Percentiles rank a stretch among this genome's conserved stretches.
Conservation (phyloP, 805 yeast genomes). For the Kluyveromyces wickerhamii region DNA sequence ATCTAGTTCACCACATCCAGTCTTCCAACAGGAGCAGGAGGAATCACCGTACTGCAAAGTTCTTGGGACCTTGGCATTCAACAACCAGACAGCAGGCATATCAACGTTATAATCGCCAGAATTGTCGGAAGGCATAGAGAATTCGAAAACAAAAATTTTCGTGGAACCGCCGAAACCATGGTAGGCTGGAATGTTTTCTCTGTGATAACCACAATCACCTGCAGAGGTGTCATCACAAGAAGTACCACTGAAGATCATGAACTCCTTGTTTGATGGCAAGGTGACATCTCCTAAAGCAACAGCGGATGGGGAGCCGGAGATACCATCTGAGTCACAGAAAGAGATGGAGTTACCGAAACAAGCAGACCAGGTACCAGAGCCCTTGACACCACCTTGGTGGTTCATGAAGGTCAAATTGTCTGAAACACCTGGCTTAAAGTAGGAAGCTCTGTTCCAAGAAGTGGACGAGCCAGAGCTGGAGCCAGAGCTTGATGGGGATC, state of each 20-base stretch:
- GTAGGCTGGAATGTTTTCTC: constrained; percentile 82
- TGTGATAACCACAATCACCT: constrained; percentile 75
- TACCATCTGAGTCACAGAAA: constrained; percentile 71
- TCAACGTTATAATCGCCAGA: constrained; percentile 57
- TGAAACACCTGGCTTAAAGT: constrained; percentile 66
- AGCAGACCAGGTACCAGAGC: constrained; percentile 82
- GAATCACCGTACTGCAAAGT: constrained; percentile 85
- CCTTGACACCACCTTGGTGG: constrained; percentile 74
- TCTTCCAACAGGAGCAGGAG: constrained; percentile 88
- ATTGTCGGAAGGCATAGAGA: constrained; percentile 78
- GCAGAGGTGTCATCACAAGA: constrained; percentile 41
- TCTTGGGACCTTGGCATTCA: constrained; percentile 94
- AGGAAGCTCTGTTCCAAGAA: constrained; percentile 69
- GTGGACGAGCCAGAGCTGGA: constrained; percentile 36
- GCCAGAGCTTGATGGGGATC: constrained; percentile 31
- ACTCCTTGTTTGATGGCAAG: constrained; percentile 68
- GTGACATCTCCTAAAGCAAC: constrained; percentile 61
- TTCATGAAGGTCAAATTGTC: constrained; percentile 76
- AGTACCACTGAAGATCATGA: constrained; percentile 69
- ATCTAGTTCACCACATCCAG: constrained; percentile 98
- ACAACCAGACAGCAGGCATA: constrained; percentile 98
- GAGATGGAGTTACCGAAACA: constrained; percentile 91
- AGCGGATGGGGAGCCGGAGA: constrained; percentile 61
- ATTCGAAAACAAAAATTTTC: constrained; percentile 90
- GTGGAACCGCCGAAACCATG: constrained; percentile 83